Evolutionary conservation across 352 stramenopile species (phyloP).

Genomic region (Pythium rhizo-oryzae): DNA sequence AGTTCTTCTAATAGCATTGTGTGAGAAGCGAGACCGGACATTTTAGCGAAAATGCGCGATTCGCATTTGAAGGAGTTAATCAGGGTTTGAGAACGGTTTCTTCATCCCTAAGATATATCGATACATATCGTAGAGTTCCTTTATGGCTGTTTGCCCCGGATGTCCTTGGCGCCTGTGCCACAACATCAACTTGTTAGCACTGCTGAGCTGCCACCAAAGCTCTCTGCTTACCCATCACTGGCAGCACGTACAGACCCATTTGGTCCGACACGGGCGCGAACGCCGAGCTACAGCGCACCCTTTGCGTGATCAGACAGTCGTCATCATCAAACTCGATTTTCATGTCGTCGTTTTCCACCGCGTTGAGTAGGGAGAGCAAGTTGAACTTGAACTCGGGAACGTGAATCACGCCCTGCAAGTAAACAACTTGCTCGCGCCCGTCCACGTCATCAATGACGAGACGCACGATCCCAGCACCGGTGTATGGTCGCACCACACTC

Average conservation of each 20-base stretch:
- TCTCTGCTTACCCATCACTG: constrained; percentile 10
- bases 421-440: neutral
- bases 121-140: constrained; percentile 24
- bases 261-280: constrained; percentile 12
- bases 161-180: constrained; percentile 23
- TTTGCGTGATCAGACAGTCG: constrained; percentile 22
- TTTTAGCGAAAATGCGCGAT: constrained; percentile 20
- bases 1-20: constrained; percentile 4
- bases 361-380: constrained; percentile 15
- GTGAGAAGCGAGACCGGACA: constrained; percentile 11
- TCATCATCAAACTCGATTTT: constrained; percentile 12
- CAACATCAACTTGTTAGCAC: constrained; percentile 18
- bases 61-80: constrained; percentile 22
- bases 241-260: constrained; percentile 24
- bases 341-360: neutral
- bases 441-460: neutral
- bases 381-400: constrained; percentile 17
- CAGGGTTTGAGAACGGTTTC: constrained; percentile 19
- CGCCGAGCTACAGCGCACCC: constrained; percentile 6
- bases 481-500: constrained; percentile 11
- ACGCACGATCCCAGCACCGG: neutral
- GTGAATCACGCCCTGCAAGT: constrained; percentile 10
- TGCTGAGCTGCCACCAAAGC: constrained; percentile 16
- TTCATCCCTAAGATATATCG: constrained; percentile 14
- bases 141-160: constrained; percentile 15